Percentiles rank a stretch among this genome's conserved stretches.
phyloP scores from a whole-genome alignment of 805 yeast genomes.

The Spathaspora girioi region DNA sequence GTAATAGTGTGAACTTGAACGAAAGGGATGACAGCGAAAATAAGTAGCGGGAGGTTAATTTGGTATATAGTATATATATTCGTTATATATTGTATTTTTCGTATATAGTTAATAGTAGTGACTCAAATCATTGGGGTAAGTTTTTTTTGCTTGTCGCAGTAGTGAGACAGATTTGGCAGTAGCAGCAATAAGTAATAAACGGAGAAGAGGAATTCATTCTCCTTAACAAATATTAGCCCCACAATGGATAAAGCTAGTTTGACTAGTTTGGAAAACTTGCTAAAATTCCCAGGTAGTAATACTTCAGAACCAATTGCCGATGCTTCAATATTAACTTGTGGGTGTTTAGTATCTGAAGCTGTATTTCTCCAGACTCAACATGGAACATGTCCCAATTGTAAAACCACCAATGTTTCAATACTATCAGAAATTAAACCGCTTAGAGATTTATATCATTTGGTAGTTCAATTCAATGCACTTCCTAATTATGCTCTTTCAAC shows the following conservation, averaged over 20 bases:
- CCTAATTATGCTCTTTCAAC: neutral
- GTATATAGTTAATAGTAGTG: neutral
- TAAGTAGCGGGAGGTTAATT: no score
- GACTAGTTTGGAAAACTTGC: conserved; percentile 20
- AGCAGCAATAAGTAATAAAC: neutral
- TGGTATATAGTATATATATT: neutral
- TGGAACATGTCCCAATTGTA: conserved; percentile 23
- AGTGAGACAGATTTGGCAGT: neutral
- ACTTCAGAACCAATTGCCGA: conserved; percentile 20
- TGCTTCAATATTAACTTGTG: conserved; percentile 36
- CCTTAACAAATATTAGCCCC: no score
- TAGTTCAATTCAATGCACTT: conserved; percentile 11
- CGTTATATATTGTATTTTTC: neutral
- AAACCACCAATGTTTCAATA: conserved; percentile 14
- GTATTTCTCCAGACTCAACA: conserved; percentile 12
- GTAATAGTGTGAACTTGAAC: conserved; percentile 11
- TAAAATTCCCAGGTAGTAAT: conserved; percentile 19
- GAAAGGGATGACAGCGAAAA: conserved; percentile 7
- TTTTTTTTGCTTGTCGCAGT: neutral
- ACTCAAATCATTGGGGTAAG: neutral
- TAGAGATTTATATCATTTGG: conserved; percentile 26
- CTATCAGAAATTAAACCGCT: conserved; percentile 29
- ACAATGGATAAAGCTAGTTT: neutral
- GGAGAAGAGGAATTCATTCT: no score
- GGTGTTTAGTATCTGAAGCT: conserved; percentile 37